Evolutionary conservation across 305 asterid genomes (phyloP).

Genomic region (Coffea humblotiana): DNA sequence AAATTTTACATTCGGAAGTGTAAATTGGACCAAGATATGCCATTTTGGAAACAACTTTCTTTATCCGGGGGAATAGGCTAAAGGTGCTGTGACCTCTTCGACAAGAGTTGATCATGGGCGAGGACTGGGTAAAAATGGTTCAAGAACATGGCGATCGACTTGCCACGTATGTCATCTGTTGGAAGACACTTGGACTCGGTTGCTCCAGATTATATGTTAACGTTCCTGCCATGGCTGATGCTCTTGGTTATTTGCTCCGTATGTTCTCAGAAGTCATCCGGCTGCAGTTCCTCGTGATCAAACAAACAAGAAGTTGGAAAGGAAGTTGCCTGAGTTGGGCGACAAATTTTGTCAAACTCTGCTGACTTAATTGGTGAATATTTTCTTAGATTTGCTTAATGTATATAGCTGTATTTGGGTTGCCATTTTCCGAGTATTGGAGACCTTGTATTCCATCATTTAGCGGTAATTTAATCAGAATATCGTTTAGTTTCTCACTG

Average conservation of each 20-base stretch:
- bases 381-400: conserved; percentile 24
- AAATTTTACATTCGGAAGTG: neutral
- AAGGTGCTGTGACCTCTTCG: neutral
- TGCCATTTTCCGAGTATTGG: neutral
- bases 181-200: neutral
- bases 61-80: neutral
- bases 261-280: neutral
- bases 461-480: neutral
- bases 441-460: conserved; percentile 5
- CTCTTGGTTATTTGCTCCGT: neutral
- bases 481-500: neutral
- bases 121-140: neutral
- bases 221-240: neutral
- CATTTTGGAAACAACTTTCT: neutral
- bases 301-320: conserved; percentile 12
- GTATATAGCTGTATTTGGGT: conserved; percentile 32
- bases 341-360: conserved; percentile 30
- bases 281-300: conserved; percentile 10
- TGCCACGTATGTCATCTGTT: neutral
- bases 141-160: neutral
- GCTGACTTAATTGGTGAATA: conserved; percentile 19
- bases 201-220: neutral
- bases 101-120: neutral
- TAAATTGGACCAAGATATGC: neutral
- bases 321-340: conserved; percentile 35